These are phyloP conservation scores for Brachypodium distachyon DNA, from an alignment of 202 grass and related monocot species.

Conservation along the genomic window DNA sequence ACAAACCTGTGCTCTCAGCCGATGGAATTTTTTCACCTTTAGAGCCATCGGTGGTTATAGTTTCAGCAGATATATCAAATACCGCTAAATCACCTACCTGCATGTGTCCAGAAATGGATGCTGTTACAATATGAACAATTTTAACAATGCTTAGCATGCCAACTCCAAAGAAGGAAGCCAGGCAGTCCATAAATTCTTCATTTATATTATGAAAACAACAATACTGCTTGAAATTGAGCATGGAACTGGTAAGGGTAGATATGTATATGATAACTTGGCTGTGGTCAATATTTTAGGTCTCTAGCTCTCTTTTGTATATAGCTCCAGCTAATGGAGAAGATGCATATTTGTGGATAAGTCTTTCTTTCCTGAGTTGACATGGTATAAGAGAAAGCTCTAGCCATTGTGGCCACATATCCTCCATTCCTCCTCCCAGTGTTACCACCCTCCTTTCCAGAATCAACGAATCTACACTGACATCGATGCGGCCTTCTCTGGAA, in stretches of 20 bases:
- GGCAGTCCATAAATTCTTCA: neutral
- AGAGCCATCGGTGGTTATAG: slow-evolving; percentile 54
- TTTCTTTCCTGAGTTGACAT: neutral
- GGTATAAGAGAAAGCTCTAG: neutral
- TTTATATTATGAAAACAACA: neutral
- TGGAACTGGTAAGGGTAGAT: neutral
- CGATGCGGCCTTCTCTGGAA: neutral
- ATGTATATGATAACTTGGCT: neutral
- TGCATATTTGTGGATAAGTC: neutral
- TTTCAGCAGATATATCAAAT: slow-evolving; percentile 91
- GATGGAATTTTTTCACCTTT: slow-evolving; percentile 82
- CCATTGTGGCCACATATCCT: neutral
- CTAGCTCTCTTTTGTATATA: neutral
- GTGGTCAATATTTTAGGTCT: neutral
- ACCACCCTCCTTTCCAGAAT: neutral
- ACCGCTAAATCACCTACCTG: slow-evolving; percentile 88
- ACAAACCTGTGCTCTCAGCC: slow-evolving; percentile 85
- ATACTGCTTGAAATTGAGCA: neutral
- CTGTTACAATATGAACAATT: neutral
- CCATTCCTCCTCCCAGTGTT: neutral
- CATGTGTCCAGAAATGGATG: slow-evolving; percentile 22
- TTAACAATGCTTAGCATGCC: neutral
- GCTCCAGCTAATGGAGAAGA: neutral
- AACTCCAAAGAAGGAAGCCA: neutral
- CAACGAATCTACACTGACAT: neutral